These are phyloP conservation scores for Sclerotinia subarctica DNA, from an alignment of 2,329 filamentous ascomycete species.

Conservation along the genomic window DNA sequence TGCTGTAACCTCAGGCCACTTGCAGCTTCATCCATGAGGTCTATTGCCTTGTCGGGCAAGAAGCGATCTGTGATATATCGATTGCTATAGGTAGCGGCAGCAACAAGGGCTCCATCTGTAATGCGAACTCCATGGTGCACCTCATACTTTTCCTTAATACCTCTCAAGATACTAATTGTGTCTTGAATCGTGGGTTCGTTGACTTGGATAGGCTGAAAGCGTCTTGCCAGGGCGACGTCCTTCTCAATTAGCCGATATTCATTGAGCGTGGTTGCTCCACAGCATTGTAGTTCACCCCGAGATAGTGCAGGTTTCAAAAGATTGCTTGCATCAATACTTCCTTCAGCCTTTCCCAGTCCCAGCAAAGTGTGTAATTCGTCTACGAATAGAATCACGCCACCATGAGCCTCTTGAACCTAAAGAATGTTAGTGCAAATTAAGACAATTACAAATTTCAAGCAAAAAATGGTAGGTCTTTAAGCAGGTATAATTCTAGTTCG, in stretches of 20 bases:
- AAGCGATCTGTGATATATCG: constrained; percentile 96
- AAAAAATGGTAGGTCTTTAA: neutral
- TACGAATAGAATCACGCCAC: constrained; percentile 89
- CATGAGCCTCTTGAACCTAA: constrained; percentile 68
- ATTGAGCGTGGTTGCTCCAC: constrained; percentile 86
- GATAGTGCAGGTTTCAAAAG: constrained; percentile 91
- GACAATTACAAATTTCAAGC: neutral
- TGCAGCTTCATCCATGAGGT: constrained; percentile 92
- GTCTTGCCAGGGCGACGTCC: constrained; percentile 84
- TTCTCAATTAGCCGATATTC: constrained; percentile 96
- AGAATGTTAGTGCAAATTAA: constrained; percentile 8
- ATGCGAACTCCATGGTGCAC: constrained; percentile 96
- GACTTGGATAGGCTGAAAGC: constrained; percentile 94
- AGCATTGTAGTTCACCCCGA: constrained; percentile 80
- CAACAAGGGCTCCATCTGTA: constrained; percentile 85
- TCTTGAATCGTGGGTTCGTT: constrained; percentile 87
- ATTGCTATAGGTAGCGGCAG: constrained; percentile 88
- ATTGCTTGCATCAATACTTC: constrained; percentile 94
- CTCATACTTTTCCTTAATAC: constrained; percentile 97
- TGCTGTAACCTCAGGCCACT: constrained; percentile 88
- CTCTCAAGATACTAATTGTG: constrained; percentile 90
- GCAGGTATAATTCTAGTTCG: neutral
- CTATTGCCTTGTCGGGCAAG: constrained; percentile 94
- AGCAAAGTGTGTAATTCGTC: constrained; percentile 91
- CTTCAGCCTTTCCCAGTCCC: constrained; percentile 90